phyloP scores from a whole-genome alignment of 75 land plant species.

The Cryptomeria japonica region DNA sequence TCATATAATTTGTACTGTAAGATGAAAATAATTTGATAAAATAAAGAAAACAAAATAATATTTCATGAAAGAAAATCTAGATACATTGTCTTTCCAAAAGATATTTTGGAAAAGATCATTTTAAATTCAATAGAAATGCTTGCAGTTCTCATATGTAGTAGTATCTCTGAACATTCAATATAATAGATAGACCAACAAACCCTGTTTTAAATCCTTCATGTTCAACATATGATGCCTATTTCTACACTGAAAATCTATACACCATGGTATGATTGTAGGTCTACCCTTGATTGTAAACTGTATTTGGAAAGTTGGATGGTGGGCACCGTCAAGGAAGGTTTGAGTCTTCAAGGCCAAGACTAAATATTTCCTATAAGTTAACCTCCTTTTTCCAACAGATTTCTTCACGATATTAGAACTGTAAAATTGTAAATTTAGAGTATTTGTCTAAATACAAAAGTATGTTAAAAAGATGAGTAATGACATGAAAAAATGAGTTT shows the following conservation, averaged over 20 bases:
- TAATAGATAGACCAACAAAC: background rate
- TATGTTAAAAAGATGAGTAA: too few species aligned
- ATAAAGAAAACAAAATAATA: too few species aligned
- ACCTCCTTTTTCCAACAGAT: conserved; percentile 57
- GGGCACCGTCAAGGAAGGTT: conserved; percentile 64
- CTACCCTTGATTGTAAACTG: conserved; percentile 57
- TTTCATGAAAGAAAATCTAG: too few species aligned
- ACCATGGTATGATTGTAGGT: conserved; percentile 49
- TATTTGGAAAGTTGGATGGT: conserved; percentile 72
- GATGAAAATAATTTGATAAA: too few species aligned
- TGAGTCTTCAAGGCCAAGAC: conserved; percentile 78
- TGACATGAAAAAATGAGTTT: too few species aligned
- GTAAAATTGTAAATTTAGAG: conserved; percentile 73
- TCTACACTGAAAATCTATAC: conserved; percentile 31
- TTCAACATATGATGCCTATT: background rate
- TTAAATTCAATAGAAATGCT: too few species aligned
- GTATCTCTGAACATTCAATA: background rate
- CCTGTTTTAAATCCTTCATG: background rate
- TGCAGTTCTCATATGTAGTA: too few species aligned
- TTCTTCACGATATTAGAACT: conserved; percentile 31
- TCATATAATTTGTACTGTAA: too few species aligned
- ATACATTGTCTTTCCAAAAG: too few species aligned
- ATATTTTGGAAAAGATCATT: too few species aligned
- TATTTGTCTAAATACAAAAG: conserved; percentile 48
- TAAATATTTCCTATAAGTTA: conserved; percentile 32